Conservation (phyloP, 164 flowering plant genomes). For the Berberis vulgaris region DNA sequence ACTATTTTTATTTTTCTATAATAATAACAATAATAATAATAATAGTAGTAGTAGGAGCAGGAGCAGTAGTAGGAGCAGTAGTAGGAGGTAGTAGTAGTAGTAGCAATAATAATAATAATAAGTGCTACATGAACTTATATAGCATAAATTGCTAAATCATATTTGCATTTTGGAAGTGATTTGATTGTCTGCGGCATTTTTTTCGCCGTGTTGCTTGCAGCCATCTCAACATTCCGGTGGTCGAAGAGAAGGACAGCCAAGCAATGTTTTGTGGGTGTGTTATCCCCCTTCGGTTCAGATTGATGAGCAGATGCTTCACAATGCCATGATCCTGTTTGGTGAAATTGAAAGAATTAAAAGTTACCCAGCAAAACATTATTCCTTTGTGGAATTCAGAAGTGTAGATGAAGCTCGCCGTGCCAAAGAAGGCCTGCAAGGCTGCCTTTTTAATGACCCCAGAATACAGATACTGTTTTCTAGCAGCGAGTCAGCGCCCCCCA, state of each 20-base stretch:
- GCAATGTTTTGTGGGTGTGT: conserved; percentile 77
- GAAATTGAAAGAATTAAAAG: conserved; percentile 88
- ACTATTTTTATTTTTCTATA: no score
- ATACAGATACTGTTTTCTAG: conserved; percentile 74
- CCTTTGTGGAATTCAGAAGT: conserved; percentile 93
- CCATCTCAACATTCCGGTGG: conserved; percentile 33
- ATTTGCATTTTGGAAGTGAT: neutral
- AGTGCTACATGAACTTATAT: no score
- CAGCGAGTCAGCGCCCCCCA: conserved; percentile 55
- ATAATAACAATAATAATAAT: no score
- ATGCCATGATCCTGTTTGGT: conserved; percentile 96
- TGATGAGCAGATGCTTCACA: conserved; percentile 91
- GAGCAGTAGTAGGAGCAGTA: no score
- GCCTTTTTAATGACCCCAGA: conserved; percentile 91
- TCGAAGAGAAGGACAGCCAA: conserved; percentile 59
- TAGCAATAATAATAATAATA: no score
- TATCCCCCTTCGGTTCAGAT: conserved; percentile 80
- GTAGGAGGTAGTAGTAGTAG: no score
- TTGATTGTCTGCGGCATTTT: neutral
- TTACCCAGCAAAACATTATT: conserved; percentile 59
- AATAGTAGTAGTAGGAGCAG: no score
- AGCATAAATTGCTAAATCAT: neutral
- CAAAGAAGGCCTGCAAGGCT: conserved; percentile 86
- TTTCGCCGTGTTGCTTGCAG: conserved; percentile 21
- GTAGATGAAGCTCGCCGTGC: conserved; percentile 92